These are phyloP conservation scores for Venturia carpophila DNA, from an alignment of 2,329 filamentous ascomycete genomes.

Conservation along the genomic window DNA sequence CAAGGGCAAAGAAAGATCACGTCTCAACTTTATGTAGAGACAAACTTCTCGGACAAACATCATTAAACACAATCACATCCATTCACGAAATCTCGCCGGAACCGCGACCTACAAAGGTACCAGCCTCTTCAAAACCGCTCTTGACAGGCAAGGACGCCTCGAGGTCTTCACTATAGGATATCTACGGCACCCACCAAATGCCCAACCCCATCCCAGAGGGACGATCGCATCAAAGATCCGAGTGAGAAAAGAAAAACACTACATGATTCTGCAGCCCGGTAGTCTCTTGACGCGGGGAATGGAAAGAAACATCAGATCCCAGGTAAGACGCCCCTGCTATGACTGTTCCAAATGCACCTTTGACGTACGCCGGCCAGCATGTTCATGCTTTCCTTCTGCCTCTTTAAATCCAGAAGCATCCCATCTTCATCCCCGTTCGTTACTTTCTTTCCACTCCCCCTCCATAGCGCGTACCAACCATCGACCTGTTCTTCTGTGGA, in stretches of 20 bases:
- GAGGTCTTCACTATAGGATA: slow-evolving; percentile 12
- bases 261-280: background rate
- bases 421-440: background rate
- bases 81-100: background rate
- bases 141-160: background rate
- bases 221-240: background rate
- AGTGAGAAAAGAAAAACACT: background rate
- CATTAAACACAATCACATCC: too few species aligned
- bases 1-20: too few species aligned
- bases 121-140: background rate
- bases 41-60: too few species aligned
- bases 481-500: background rate
- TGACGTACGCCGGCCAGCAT: background rate
- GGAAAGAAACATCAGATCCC: background rate
- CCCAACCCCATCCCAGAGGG: background rate
- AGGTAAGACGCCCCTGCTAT: slow-evolving; percentile 5
- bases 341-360: slow-evolving; percentile 9
- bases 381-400: background rate
- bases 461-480: background rate
- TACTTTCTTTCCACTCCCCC: background rate
- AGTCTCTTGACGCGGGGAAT: background rate
- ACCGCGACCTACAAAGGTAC: background rate
- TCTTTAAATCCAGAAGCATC: slow-evolving; percentile 6
- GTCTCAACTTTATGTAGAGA: too few species aligned
- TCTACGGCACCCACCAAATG: background rate